Evolutionary conservation across 2,329 filamentous ascomycete genomes (phyloP).

Genomic region (Diplodia corticola): DNA sequence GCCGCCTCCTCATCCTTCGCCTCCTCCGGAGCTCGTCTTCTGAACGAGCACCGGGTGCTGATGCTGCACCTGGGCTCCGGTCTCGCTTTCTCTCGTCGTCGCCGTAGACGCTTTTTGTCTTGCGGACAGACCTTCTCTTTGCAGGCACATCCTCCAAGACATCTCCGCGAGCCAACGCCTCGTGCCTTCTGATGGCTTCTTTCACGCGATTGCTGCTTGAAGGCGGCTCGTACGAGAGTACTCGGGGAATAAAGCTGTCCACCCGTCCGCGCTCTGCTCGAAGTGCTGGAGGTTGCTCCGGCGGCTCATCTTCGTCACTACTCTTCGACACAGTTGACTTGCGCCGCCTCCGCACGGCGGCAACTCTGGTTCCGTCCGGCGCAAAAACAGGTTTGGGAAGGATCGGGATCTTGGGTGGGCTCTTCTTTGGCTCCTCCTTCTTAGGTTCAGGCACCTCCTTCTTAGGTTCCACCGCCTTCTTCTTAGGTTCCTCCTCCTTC

Average conservation of each 20-base stretch:
- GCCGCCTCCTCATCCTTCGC: constrained; percentile 23
- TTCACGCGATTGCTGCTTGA: constrained; percentile 4
- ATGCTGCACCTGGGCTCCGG: not conserved
- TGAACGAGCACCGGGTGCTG: constrained; percentile 6
- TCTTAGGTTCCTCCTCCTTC: constrained; percentile 15
- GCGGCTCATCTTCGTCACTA: constrained; percentile 13
- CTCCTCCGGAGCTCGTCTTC: constrained; percentile 31
- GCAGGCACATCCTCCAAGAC: constrained; percentile 3
- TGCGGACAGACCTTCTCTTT: constrained; percentile 18
- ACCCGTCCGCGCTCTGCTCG: not conserved
- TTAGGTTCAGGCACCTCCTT: constrained; percentile 17
- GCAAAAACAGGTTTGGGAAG: constrained; percentile 17
- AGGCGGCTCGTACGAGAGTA: constrained; percentile 7
- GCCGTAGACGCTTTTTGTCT: constrained; percentile 14
- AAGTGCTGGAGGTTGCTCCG: not conserved
- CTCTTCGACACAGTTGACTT: constrained; percentile 12
- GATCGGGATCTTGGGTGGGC: constrained; percentile 11
- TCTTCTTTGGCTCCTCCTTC: constrained; percentile 18
- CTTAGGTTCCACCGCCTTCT: constrained; percentile 11
- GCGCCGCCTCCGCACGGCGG: constrained; percentile 16
- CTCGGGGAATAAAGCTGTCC: not conserved
- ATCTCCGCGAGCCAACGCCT: constrained; percentile 4
- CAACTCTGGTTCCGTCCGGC: constrained; percentile 16
- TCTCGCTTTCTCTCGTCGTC: constrained; percentile 9
- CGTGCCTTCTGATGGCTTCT: constrained; percentile 12